These are phyloP conservation scores for Vigna hirtella DNA, from an alignment of 306 rosid species.

Conservation along the genomic window DNA sequence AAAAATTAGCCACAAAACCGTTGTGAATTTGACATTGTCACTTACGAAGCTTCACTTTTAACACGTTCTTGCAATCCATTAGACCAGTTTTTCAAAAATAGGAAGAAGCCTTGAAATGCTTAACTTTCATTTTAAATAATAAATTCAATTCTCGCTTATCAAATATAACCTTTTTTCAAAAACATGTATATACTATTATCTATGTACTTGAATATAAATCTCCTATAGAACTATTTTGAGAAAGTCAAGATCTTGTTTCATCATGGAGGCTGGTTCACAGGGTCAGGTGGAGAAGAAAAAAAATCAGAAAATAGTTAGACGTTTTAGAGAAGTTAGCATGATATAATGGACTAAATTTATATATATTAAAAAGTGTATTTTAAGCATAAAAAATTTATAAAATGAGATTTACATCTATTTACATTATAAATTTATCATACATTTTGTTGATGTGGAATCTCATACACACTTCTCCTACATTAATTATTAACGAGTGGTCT, in stretches of 20 bases:
- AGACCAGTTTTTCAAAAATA: neutral
- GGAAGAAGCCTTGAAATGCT: constrained; percentile 19
- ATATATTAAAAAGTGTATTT: neutral
- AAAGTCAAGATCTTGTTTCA: constrained; percentile 32
- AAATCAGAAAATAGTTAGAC: constrained; percentile 41
- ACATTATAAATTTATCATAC: too few species aligned
- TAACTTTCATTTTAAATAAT: constrained; percentile 34
- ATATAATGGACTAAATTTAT: constrained; percentile 36
- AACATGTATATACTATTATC: neutral
- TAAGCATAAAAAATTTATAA: too few species aligned
- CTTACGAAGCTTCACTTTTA: constrained; percentile 28
- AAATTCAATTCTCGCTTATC: constrained; percentile 7
- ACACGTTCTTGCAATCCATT: neutral
- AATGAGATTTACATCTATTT: too few species aligned
- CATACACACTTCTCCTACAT: too few species aligned
- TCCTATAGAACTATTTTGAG: constrained; percentile 17
- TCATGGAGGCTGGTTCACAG: constrained; percentile 42
- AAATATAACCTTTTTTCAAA: neutral
- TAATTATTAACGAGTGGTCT: rapidly evolving
- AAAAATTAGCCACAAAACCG: constrained; percentile 24
- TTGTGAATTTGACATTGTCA: constrained; percentile 35
- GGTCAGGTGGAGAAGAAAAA: constrained; percentile 41
- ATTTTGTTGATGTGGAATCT: too few species aligned
- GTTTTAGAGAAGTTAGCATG: constrained; percentile 43
- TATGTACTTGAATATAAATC: constrained; percentile 14